Evolutionary conservation across 1,139 yeast genomes (phyloP).

Genomic region (Yamadazyma spencermartinsiae): DNA sequence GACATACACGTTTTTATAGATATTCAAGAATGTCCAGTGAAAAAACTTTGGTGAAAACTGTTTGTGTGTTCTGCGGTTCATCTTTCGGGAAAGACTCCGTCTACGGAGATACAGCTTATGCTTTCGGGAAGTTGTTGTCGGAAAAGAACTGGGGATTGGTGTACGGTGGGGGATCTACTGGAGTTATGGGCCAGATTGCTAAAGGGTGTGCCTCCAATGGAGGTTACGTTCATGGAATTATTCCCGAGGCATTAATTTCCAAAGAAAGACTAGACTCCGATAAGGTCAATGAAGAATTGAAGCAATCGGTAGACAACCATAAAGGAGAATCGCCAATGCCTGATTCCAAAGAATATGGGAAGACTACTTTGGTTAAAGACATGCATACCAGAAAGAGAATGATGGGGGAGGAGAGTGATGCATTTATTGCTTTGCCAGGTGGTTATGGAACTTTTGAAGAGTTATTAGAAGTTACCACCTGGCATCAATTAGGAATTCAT

Average conservation of each 20-base stretch:
- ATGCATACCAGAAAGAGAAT: constrained; percentile 88
- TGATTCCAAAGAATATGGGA: constrained; percentile 63
- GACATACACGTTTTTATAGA: no score
- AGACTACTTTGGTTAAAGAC: constrained; percentile 78
- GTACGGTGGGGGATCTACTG: constrained; percentile 90
- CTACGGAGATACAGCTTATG: constrained; percentile 55
- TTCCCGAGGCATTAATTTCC: constrained; percentile 77
- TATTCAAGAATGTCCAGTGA: background rate
- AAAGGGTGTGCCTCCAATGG: constrained; percentile 62
- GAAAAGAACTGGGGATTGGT: constrained; percentile 70
- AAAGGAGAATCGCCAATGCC: constrained; percentile 67
- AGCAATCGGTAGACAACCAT: constrained; percentile 48
- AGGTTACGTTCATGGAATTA: constrained; percentile 83
- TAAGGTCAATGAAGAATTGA: constrained; percentile 48
- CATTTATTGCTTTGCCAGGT: constrained; percentile 88
- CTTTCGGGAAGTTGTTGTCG: constrained; percentile 62
- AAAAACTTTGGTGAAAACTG: constrained; percentile 32
- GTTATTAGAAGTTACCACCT: constrained; percentile 84
- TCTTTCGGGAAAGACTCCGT: constrained; percentile 61
- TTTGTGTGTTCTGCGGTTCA: constrained; percentile 89
- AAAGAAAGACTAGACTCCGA: constrained; percentile 61
- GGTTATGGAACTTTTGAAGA: constrained; percentile 93
- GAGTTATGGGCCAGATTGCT: constrained; percentile 87
- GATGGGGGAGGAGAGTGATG: constrained; percentile 88
- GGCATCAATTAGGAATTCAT: constrained; percentile 86